These are phyloP conservation scores for Cladosporium oxysporum DNA, from an alignment of 2,329 filamentous ascomycete genomes.

Conservation along the genomic window DNA sequence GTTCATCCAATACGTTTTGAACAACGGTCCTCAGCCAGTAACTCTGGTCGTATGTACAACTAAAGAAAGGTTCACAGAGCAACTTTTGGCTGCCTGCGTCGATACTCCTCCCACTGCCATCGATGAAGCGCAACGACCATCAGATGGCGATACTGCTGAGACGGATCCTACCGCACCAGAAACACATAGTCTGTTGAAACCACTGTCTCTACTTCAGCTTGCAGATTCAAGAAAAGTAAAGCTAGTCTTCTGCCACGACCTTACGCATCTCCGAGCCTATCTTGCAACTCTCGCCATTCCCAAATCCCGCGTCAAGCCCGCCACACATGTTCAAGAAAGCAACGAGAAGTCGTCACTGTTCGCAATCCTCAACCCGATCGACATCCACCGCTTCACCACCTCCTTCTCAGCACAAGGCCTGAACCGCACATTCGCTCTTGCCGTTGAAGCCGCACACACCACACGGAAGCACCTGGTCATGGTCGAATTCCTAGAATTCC, in stretches of 20 bases:
- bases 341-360: conserved; percentile 46
- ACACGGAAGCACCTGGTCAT: conserved; percentile 42
- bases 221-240: conserved; percentile 68
- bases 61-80: conserved; percentile 63
- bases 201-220: conserved; percentile 37
- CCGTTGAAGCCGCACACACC: conserved; percentile 61
- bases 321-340: conserved; percentile 6
- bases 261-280: conserved; percentile 76
- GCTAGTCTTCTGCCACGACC: conserved; percentile 71
- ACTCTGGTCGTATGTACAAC: conserved; percentile 72
- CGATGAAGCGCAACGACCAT: not conserved
- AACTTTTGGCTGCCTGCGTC: conserved; percentile 45
- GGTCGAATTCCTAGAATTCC: conserved; percentile 47
- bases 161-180: not conserved
- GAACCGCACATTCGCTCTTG: conserved; percentile 59
- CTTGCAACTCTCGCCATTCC: conserved; percentile 48
- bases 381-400: conserved; percentile 66
- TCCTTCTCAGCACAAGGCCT: conserved; percentile 77
- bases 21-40: conserved; percentile 57
- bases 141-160: not conserved
- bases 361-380: conserved; percentile 65
- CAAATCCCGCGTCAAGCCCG: not conserved
- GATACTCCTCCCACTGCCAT: not conserved
- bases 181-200: not conserved
- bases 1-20: conserved; percentile 66